These are phyloP conservation scores for Podosphaera leucotricha DNA, from an alignment of 2,329 filamentous ascomycete species.

Conservation along the genomic window DNA sequence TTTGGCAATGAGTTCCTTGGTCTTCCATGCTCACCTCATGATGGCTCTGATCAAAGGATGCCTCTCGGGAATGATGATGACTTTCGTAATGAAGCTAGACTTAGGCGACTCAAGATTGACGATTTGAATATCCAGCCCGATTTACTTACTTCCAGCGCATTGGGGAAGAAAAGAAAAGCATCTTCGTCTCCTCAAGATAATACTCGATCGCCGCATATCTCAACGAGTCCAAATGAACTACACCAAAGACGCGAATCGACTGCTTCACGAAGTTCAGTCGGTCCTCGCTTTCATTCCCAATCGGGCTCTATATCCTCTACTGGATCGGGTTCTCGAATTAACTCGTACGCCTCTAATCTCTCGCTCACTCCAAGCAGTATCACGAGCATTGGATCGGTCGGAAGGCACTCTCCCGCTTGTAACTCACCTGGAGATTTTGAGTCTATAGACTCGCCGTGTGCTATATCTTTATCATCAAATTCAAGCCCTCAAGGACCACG, in stretches of 20 bases:
- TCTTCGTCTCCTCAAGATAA: conserved; percentile 35
- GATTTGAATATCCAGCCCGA: conserved; percentile 20
- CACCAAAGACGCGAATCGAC: conserved; percentile 22
- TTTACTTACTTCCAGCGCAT: conserved; percentile 12
- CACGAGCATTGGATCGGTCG: conserved; percentile 38
- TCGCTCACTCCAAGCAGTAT: conserved; percentile 38
- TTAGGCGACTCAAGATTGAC: conserved; percentile 27
- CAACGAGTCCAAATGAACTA: conserved; percentile 15
- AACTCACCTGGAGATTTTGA: conserved; percentile 22
- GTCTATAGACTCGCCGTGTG: conserved; percentile 27
- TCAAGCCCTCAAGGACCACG: conserved; percentile 17
- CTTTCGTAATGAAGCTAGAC: conserved; percentile 26
- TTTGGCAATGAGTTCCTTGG: conserved; percentile 24
- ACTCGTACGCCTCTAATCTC: conserved; percentile 36
- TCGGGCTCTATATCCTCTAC: conserved; percentile 41
- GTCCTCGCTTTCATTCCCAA: conserved; percentile 28
- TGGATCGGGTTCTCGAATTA: conserved; percentile 35
- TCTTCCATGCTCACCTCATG: conserved; percentile 26
- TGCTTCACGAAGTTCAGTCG: conserved; percentile 25
- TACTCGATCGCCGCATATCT: conserved; percentile 14
- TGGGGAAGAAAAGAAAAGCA: conserved; percentile 38
- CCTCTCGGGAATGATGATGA: conserved; percentile 18
- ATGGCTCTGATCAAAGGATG: conserved; percentile 36
- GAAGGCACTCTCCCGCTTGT: conserved; percentile 34
- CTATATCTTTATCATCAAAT: conserved; percentile 21